Percentiles rank a stretch among this genome's conserved stretches.
Evolutionary conservation across 2,329 filamentous ascomycete genomes (phyloP).

Genomic region (Coniella lustricola): DNA sequence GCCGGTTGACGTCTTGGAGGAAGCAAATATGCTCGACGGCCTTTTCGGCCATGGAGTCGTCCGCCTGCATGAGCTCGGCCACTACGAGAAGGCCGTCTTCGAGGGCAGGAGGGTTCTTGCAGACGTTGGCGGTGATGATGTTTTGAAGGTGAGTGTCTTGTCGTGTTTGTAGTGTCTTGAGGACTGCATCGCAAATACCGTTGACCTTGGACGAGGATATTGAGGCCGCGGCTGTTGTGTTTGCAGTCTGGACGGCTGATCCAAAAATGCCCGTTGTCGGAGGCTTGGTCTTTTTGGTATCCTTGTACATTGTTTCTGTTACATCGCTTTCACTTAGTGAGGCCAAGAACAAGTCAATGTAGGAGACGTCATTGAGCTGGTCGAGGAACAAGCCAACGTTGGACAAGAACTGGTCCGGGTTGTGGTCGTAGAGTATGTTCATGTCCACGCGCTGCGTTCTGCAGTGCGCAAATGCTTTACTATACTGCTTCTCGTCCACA

Average conservation of each 20-base stretch:
- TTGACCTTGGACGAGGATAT: conserved; percentile 63
- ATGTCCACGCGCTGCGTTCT: conserved; percentile 92
- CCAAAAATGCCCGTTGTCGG: background rate
- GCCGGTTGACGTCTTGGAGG: conserved; percentile 82
- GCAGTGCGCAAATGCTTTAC: conserved; percentile 77
- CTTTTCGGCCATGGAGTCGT: conserved; percentile 69
- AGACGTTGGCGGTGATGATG: conserved; percentile 88
- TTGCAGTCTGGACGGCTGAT: background rate
- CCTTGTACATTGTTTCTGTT: conserved; percentile 84
- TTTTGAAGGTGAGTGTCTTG: conserved; percentile 71
- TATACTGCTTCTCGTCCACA: conserved; percentile 76
- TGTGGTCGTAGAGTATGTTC: conserved; percentile 94
- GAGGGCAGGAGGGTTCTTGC: conserved; percentile 84
- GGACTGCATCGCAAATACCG: conserved; percentile 76
- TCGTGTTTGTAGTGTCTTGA: conserved; percentile 57
- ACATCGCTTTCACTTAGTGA: conserved; percentile 87
- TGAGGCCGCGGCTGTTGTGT: conserved; percentile 2
- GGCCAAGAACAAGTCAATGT: conserved; percentile 86
- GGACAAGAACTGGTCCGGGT: conserved; percentile 75
- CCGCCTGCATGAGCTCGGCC: conserved; percentile 62
- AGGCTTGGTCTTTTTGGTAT: conserved; percentile 54
- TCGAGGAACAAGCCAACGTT: conserved; percentile 72
- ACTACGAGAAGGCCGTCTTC: conserved; percentile 78
- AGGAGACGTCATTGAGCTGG: conserved; percentile 73
- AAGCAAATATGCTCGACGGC: conserved; percentile 98